phyloP scores from a whole-genome alignment of 805 yeast genomes.

The Zygotorulaspora sp. region DNA sequence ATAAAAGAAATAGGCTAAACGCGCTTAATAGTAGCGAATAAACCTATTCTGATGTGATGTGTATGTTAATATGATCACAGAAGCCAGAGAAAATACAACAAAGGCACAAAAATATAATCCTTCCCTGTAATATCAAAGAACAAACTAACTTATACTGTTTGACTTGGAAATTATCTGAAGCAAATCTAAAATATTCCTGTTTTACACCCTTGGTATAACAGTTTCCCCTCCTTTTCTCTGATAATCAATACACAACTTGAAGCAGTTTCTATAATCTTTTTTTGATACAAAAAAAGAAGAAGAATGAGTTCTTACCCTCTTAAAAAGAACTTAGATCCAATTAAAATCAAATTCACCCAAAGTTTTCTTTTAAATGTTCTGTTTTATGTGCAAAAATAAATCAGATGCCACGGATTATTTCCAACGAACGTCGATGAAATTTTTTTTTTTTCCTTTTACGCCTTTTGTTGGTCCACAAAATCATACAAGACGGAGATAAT shows the following conservation, averaged over 20 bases:
- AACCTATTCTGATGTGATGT: not conserved
- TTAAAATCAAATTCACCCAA: too few relatives aligned
- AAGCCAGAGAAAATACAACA: slow-evolving; percentile 5
- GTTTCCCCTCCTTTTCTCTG: slow-evolving; percentile 7
- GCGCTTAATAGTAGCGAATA: not conserved
- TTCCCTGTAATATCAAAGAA: too few relatives aligned
- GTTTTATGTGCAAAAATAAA: slow-evolving; percentile 2
- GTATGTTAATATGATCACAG: slow-evolving; percentile 7
- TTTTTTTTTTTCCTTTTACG: slow-evolving; percentile 11
- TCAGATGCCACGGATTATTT: not conserved
- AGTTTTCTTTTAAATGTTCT: not conserved
- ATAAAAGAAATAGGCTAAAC: not conserved
- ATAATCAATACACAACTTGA: slow-evolving; percentile 15
- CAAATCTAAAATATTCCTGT: slow-evolving; percentile 3
- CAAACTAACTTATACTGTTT: too few relatives aligned
- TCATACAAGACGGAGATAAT: slow-evolving; percentile 6
- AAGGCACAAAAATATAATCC: slow-evolving; percentile 1
- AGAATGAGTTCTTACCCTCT: slow-evolving; percentile 8
- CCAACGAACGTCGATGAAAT: slow-evolving; percentile 5
- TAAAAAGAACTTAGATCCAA: not conserved
- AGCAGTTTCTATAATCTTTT: slow-evolving; percentile 16
- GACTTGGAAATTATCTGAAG: too few relatives aligned
- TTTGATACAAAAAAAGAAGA: slow-evolving; percentile 12
- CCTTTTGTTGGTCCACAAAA: too few relatives aligned
- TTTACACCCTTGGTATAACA: slow-evolving; percentile 2